Evolutionary conservation across 2,329 filamentous ascomycete genomes (phyloP), one percentile per base, ranked within the genome.

Genomic region (Aspergillus melleus): DNA sequence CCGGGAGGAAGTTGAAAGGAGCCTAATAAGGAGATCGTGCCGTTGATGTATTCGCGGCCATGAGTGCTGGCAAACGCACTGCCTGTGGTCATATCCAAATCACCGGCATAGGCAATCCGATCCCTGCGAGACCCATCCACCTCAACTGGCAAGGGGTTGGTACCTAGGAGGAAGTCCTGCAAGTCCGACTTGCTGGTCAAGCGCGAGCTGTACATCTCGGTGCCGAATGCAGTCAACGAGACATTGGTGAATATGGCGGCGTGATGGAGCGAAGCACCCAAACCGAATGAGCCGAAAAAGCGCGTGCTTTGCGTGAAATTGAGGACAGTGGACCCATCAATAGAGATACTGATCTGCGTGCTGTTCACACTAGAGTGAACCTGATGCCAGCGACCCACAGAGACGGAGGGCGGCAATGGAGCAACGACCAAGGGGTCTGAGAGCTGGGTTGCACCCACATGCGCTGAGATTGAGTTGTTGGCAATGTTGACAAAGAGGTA

Each of bases 91-190:
- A 61, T 62, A 36, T 64, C 60, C 16, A 62, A 42, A 36, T 64
- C 62, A 2, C 62, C 62, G 9, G 62, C 60, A 49, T 64, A 64
- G 12, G 58, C 58, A 54, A 62, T 61, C 2, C 62, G 60, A 30
- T 64, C 62, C 5, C 60, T 36, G 6, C 72, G 67, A 2, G 75
- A 75, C 26, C 74, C 75, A 60, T 77, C 75, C 2, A 77, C 74
- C 14, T 70, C 68, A 26, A 67, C 70, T 11, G 68, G 62, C 3
- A 62, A 50, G 3, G 73, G 73, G 56, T 77, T 78, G 11, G 68
- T 65, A 6, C 74, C 74, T 50, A 76, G 67, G 6, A 76, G 63
- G 53, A 77, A 78, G 57, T 77, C 72, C 5, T 64, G 6, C 20
- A 77, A 60, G 49, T 70, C 70, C 4, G 60, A 57, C 2, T 52